Evolutionary conservation across 1,284 basidiomycete genomes (phyloP).

Genomic region (Trametes sp.): DNA sequence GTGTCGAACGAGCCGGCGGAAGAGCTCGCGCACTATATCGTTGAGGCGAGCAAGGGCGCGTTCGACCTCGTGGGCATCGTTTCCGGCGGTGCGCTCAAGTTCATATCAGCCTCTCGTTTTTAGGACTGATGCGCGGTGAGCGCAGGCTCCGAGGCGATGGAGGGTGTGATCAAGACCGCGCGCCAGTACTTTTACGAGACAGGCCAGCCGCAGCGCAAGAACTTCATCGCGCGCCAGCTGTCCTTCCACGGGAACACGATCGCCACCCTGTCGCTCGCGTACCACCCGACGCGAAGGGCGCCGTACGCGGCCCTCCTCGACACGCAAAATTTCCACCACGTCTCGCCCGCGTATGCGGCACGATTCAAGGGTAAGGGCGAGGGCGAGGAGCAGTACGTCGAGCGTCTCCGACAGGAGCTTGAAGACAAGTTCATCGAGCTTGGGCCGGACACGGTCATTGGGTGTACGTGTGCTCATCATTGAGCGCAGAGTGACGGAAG

Average conservation of each 20-base stretch:
- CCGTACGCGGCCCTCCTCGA: slow-evolving; percentile 75
- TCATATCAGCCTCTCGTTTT: neutral
- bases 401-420: slow-evolving; percentile 76
- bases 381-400: slow-evolving; percentile 79
- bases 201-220: slow-evolving; percentile 70
- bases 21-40: slow-evolving; percentile 69
- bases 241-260: slow-evolving; percentile 90
- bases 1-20: slow-evolving; percentile 81
- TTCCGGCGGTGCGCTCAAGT: slow-evolving; percentile 64
- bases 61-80: slow-evolving; percentile 74
- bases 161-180: slow-evolving; percentile 79
- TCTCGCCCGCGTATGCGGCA: slow-evolving; percentile 86
- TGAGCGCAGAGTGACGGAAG: neutral
- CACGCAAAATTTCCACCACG: slow-evolving; percentile 74
- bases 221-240: slow-evolving; percentile 82
- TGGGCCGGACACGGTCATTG: slow-evolving; percentile 82
- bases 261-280: slow-evolving; percentile 69
- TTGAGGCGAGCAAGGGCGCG: slow-evolving; percentile 71
- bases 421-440: slow-evolving; percentile 85
- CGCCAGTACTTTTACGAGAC: slow-evolving; percentile 81
- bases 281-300: slow-evolving; percentile 69
- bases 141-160: slow-evolving; percentile 86
- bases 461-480: slow-evolving; percentile 59
- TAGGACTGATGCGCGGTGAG: neutral
- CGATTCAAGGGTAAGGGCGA: slow-evolving; percentile 76